Evolutionary conservation across 805 yeast species (phyloP).

Genomic region (Zygoascus tannicola): DNA sequence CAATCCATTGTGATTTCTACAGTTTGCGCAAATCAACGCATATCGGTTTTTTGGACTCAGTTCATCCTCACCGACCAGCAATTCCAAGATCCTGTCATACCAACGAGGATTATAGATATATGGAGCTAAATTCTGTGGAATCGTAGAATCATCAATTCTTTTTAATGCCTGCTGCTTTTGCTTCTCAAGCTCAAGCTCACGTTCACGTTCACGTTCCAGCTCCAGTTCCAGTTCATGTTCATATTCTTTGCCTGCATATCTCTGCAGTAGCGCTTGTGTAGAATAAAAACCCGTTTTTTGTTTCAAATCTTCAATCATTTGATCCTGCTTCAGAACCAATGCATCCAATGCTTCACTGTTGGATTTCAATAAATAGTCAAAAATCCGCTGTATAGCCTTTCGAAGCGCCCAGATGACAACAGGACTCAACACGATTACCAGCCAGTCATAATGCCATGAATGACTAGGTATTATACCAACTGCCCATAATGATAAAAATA

Average conservation of each 20-base stretch:
- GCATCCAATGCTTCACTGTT: slow-evolving; percentile 24
- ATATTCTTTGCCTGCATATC: slow-evolving; percentile 43
- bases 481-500: slow-evolving; percentile 16
- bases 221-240: slow-evolving; percentile 18
- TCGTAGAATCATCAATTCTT: not conserved
- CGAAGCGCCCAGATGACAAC: slow-evolving; percentile 15
- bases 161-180: not conserved
- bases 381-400: slow-evolving; percentile 11
- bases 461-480: slow-evolving; percentile 10
- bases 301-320: slow-evolving; percentile 58
- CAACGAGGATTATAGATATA: slow-evolving; percentile 26
- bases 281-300: slow-evolving; percentile 63
- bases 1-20: slow-evolving; percentile 66
- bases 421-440: slow-evolving; percentile 11
- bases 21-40: slow-evolving; percentile 63
- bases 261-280: slow-evolving; percentile 61
- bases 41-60: slow-evolving; percentile 47
- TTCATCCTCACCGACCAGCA: slow-evolving; percentile 56
- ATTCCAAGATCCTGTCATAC: slow-evolving; percentile 36
- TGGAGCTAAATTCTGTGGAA: not conserved
- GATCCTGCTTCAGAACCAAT: slow-evolving; percentile 39
- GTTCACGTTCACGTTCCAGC: not conserved
- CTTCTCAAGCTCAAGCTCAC: slow-evolving; percentile 25
- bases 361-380: slow-evolving; percentile 18
- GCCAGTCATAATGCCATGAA: not conserved